Base-by-base conservation (phyloP, 371 early-diverging fungal species). In the Syncephalastrum racemosum region DNA sequence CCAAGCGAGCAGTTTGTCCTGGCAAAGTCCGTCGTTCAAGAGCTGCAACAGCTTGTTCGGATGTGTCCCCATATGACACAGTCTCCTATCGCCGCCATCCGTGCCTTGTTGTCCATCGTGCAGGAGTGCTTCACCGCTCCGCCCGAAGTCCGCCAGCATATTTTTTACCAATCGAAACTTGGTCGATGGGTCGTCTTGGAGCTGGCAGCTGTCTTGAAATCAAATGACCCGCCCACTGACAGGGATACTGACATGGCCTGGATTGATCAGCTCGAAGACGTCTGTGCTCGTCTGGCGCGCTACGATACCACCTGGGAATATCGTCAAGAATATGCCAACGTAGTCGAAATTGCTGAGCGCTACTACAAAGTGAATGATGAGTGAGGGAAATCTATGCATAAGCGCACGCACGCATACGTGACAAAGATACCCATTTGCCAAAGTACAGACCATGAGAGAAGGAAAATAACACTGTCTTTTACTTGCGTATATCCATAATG, bases 231-330 rank as follows among this genome's bases (percentile, higher is more conserved):
- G 2, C 45, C 41, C 50, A 15, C 43, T 22, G 20, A 22, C 31
- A 19, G 45, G 4, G 36, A 54, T 16, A 47, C 31, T 18, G 44
- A 23, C 54, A 1, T 24, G 39, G 25, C 25, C 39, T 76, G 76
- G 76, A 31, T 70, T 12, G 44, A 54, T 12, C 43, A 45, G 40
- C 23, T 76, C 23, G 59, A 66, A 31, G 44, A 64, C 7, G 54
- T 64, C 3, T 70, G 73, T 48, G 51, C 54, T 12, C 57, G 52
- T 43, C 41, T 72, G 25, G 58, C 70, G 23, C 52, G 67, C 15
- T 70, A 68, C 43, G 76, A 76, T 57, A 45, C 63, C 4, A 67
- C 64, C 52, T 76, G 76, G 76, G 71, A 76, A 48, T 72, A 68
- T 49, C 49, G 71, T 40, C 68, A 67, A 51, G 76, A 76, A 39